Conservation (phyloP, 768 basidiomycete species). For the Daedaleopsis sinensis region DNA sequence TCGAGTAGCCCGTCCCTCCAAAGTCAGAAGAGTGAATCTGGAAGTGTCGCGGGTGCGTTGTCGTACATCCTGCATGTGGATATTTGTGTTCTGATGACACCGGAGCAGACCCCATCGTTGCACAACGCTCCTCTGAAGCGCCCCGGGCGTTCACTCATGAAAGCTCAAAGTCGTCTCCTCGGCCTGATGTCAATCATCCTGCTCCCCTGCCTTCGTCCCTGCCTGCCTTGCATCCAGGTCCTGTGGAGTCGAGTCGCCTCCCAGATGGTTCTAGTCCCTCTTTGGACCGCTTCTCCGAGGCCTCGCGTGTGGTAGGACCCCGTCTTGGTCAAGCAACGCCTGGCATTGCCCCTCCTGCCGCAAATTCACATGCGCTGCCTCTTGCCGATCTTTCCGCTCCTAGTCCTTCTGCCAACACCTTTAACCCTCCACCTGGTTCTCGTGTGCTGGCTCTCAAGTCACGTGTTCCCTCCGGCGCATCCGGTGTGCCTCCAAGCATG, state of each 20-base stretch:
- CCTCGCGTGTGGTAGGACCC: conserved; percentile 16
- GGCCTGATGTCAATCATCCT: not conserved
- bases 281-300: conserved; percentile 6
- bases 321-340: conserved; percentile 8
- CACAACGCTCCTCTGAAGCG: not conserved
- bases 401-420: conserved; percentile 30
- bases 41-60: not conserved
- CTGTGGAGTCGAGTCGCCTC: not conserved
- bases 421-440: conserved; percentile 44
- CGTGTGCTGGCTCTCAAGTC: conserved; percentile 46
- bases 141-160: not conserved
- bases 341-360: conserved; percentile 7
- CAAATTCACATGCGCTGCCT: conserved; percentile 8
- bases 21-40: conserved; percentile 3
- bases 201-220: not conserved
- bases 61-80: not conserved
- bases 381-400: conserved; percentile 11
- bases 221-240: not conserved
- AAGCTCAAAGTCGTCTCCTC: not conserved
- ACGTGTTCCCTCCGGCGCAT: conserved; percentile 26
- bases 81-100: not conserved
- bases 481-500: conserved; percentile 1
- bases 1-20: conserved; percentile 10
- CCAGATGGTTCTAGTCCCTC: conserved; percentile 12
- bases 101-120: conserved; percentile 3